Evolutionary conservation across 192 early-diverging fungal genomes (phyloP), one percentile per base, ranked within the genome.

Genomic region (Allomyces macrogynus): DNA sequence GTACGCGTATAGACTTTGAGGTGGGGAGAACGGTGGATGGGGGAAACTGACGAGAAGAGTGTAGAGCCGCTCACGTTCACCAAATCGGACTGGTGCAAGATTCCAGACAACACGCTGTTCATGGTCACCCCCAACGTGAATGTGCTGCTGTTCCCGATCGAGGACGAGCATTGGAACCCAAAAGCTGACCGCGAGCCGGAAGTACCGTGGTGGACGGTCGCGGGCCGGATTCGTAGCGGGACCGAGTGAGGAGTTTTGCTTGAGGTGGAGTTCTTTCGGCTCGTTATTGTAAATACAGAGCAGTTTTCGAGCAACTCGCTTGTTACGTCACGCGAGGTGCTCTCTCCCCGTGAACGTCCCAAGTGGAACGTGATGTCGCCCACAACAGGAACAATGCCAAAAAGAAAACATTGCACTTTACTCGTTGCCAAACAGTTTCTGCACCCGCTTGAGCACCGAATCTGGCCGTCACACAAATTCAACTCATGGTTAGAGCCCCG

Each of bases 61-160:
- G 23, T 63, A 73, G 87, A 89, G 67, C 87, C 87, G n/a, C 67
- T 89, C 44, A 89, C 87, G 23, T 89, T 85, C 64, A 86, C 87
- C 67, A 82, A 83, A 65, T 81, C 85, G 10, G 87, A 89, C 75
- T 89, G 87, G 87, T 68, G 87, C 66, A 85, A 78, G 27, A 85
- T 89, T 60, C 87, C 87, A 2, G 84, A 83, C 18, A 89, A 89
- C 64, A 86, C 80, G 9, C 27, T 87, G 65, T 71, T 89, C 43
- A 81, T 89, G 14, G 80, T 89, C 60, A 89, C 88, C 24, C 82
- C 86, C 14, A 84, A 83, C 66, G 68, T 86, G 64, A 89, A 87
- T 49, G 86, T 89, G 5, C 78, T 84, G 61, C 67, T 88, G 69
- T 83, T 80, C 62, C 88, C 88, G 23, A 87, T 89, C 66, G 74